phyloP scores from a whole-genome alignment of 306 rosid genomes.

The Acacia confusa region DNA sequence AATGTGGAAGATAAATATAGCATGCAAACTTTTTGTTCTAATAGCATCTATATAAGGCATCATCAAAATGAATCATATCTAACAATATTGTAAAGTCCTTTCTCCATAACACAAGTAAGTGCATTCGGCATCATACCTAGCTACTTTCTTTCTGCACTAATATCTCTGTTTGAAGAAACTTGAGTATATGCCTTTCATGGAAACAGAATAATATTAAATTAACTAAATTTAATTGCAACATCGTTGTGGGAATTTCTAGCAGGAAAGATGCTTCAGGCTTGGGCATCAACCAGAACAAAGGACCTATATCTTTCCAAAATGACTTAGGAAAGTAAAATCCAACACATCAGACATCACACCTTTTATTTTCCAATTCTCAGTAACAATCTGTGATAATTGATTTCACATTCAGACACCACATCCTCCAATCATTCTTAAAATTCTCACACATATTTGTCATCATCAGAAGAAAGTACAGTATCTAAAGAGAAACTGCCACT shows the following conservation, averaged over 20 bases:
- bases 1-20: no score
- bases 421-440: neutral
- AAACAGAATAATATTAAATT: neutral
- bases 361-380: neutral
- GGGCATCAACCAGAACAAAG: slow-evolving; percentile 11
- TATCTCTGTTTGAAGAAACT: neutral
- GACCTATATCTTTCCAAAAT: neutral
- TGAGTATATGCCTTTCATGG: neutral
- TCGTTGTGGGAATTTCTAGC: neutral
- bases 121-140: neutral
- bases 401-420: neutral
- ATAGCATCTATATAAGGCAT: no score
- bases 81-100: neutral
- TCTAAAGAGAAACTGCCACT: neutral
- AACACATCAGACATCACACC: neutral
- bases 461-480: neutral
- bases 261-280: slow-evolving; percentile 3
- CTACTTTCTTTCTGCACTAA: neutral
- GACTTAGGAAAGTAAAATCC: neutral
- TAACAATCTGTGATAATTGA: neutral
- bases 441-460: neutral
- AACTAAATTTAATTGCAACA: neutral
- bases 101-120: neutral
- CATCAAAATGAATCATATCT: no score
- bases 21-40: no score